phyloP scores from a whole-genome alignment of 306 rosid species.

The Lupinus albus region DNA sequence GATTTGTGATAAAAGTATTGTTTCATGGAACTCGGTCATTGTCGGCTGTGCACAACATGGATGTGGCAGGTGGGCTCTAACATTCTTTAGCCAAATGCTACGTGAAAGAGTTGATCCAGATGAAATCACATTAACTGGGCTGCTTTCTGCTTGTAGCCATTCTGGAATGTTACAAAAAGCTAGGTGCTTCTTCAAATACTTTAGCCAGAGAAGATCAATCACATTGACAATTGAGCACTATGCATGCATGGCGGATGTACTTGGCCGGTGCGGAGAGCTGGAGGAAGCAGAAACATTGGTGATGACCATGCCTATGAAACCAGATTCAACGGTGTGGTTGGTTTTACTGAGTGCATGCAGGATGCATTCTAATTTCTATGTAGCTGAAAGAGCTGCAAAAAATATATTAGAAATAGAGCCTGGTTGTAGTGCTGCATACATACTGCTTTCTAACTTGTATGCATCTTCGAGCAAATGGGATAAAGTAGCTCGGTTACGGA shows the following conservation, averaged over 20 bases:
- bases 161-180: slow-evolving; percentile 80
- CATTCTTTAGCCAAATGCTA: slow-evolving; percentile 68
- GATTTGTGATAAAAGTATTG: slow-evolving; percentile 58
- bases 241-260: slow-evolving; percentile 74
- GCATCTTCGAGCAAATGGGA: slow-evolving; percentile 76
- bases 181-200: slow-evolving; percentile 58
- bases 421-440: slow-evolving; percentile 65
- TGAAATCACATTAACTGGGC: slow-evolving; percentile 77
- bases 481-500: slow-evolving; percentile 63
- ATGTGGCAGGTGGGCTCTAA: slow-evolving; percentile 58
- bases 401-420: slow-evolving; percentile 60
- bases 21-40: slow-evolving; percentile 78
- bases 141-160: slow-evolving; percentile 85
- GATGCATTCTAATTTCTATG: slow-evolving; percentile 61
- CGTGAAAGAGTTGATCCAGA: slow-evolving; percentile 56
- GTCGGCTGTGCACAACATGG: slow-evolving; percentile 88
- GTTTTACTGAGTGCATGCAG: slow-evolving; percentile 71
- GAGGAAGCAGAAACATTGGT: slow-evolving; percentile 75
- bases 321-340: slow-evolving; percentile 67
- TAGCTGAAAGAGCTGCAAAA: slow-evolving; percentile 72
- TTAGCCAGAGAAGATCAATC: slow-evolving; percentile 43
- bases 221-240: slow-evolving; percentile 71
- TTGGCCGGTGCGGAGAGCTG: slow-evolving; percentile 73
- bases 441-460: slow-evolving; percentile 73
- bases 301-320: slow-evolving; percentile 60